Conservation (phyloP, 2,329 filamentous ascomycete species). For the Knufia petricola region DNA sequence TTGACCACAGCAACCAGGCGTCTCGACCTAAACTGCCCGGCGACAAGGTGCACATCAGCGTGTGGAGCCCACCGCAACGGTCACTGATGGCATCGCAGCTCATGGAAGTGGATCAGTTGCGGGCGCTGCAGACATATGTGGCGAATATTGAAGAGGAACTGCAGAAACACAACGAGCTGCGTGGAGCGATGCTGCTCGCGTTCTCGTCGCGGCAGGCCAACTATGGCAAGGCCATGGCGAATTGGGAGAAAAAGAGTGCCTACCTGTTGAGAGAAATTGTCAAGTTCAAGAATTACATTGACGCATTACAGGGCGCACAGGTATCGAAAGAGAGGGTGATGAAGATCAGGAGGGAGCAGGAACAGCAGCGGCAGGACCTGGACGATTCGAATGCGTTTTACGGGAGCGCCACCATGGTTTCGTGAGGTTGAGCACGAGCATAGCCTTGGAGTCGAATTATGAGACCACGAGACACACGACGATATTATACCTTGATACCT, state of each 20-base stretch:
- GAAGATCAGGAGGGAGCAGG: conserved; percentile 22
- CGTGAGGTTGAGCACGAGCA: background rate
- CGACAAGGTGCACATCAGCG: conserved; percentile 71
- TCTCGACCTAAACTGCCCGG: conserved; percentile 64
- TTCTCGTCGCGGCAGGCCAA: conserved; percentile 81
- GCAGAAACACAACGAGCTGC: conserved; percentile 75
- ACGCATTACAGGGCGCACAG: conserved; percentile 65
- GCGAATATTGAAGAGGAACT: conserved; percentile 77
- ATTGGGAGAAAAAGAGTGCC: conserved; percentile 93
- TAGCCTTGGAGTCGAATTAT: background rate
- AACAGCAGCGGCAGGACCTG: conserved; percentile 11
- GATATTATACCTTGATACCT: background rate
- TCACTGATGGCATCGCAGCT: conserved; percentile 77
- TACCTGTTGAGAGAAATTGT: conserved; percentile 90
- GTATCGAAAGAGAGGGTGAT: conserved; percentile 62
- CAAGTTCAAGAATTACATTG: conserved; percentile 93
- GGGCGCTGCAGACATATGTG: conserved; percentile 67
- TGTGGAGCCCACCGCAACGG: conserved; percentile 83
- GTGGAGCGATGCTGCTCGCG: conserved; percentile 76
- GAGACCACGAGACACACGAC: background rate
- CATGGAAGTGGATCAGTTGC: conserved; percentile 70
- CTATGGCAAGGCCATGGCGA: conserved; percentile 73
- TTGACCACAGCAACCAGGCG: conserved; percentile 54
- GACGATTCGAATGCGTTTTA: conserved; percentile 6
- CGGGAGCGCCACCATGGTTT: background rate